phyloP scores from a whole-genome alignment of 371 early-diverging fungal species.

The Mucor indicus region DNA sequence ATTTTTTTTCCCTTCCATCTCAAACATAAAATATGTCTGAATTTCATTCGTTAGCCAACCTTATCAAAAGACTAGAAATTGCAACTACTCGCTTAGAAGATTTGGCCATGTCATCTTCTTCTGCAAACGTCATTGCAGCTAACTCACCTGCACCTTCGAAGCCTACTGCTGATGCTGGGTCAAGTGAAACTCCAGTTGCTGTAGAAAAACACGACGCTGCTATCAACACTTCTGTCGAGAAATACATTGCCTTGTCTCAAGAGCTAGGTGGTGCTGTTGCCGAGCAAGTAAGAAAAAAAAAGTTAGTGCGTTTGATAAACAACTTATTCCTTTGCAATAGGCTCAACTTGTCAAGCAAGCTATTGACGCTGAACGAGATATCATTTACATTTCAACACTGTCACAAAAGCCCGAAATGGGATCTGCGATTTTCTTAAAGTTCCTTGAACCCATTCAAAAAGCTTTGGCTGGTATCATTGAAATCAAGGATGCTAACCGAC shows the following conservation, averaged over 20 bases:
- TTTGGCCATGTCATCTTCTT: slow-evolving; percentile 60
- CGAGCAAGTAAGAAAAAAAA: slow-evolving; percentile 60
- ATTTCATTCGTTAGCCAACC: slow-evolving; percentile 62
- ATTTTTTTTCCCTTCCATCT: background rate
- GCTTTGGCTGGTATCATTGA: slow-evolving; percentile 63
- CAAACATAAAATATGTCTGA: slow-evolving; percentile 55
- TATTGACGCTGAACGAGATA: slow-evolving; percentile 67
- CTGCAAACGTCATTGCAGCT: slow-evolving; percentile 51
- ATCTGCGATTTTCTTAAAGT: slow-evolving; percentile 48
- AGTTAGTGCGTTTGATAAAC: no score
- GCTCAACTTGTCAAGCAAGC: slow-evolving; percentile 50
- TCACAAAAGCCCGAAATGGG: slow-evolving; percentile 77
- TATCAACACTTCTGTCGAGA: slow-evolving; percentile 49
- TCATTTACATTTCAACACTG: slow-evolving; percentile 69
- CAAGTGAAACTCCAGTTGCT: slow-evolving; percentile 40
- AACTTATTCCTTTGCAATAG: slow-evolving; percentile 9
- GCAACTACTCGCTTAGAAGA: slow-evolving; percentile 85
- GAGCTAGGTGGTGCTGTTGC: slow-evolving; percentile 68
- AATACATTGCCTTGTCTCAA: slow-evolving; percentile 55
- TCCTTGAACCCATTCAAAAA: slow-evolving; percentile 73
- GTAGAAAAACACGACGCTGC: slow-evolving; percentile 72
- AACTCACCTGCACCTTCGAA: slow-evolving; percentile 41
- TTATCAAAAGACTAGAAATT: slow-evolving; percentile 82
- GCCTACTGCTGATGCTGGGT: slow-evolving; percentile 14
- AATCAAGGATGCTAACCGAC: slow-evolving; percentile 76